Conservation (phyloP, 2,329 filamentous ascomycete genomes). For the Teratosphaeriaceae sp. region DNA sequence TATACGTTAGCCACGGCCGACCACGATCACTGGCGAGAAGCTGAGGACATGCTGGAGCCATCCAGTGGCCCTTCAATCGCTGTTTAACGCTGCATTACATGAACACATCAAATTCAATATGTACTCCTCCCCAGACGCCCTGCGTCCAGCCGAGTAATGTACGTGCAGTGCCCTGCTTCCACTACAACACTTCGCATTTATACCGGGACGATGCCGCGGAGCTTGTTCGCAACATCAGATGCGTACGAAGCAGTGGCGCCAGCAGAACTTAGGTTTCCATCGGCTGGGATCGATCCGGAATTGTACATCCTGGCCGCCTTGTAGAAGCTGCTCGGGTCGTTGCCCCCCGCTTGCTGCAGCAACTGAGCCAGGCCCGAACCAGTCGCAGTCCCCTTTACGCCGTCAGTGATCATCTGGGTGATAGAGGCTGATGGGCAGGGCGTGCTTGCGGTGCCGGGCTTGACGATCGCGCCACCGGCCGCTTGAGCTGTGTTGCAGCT, state of each 20-base stretch:
- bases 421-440: conserved; percentile 35
- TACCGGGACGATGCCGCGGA: not conserved
- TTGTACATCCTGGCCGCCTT: conserved; percentile 45
- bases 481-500: conserved; percentile 28
- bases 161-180: not conserved
- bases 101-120: too few species aligned
- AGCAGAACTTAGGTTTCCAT: conserved; percentile 31
- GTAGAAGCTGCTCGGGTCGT: conserved; percentile 35
- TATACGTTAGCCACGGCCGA: too few species aligned
- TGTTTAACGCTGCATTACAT: too few species aligned
- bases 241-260: conserved; percentile 46
- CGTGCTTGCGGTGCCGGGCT: conserved; percentile 23
- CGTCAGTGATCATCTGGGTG: conserved; percentile 38
- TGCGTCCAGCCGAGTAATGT: not conserved
- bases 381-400: conserved; percentile 34
- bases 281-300: conserved; percentile 36
- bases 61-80: too few species aligned
- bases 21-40: too few species aligned
- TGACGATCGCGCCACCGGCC: conserved; percentile 5
- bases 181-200: not conserved
- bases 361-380: conserved; percentile 37
- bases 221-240: conserved; percentile 43
- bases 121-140: not conserved
- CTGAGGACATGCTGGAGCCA: too few species aligned
- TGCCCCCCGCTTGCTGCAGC: conserved; percentile 20